Percentiles rank a stretch among this genome's conserved stretches.
Conservation (phyloP, 768 basidiomycete species). For the Pulveroboletus sp. region DNA sequence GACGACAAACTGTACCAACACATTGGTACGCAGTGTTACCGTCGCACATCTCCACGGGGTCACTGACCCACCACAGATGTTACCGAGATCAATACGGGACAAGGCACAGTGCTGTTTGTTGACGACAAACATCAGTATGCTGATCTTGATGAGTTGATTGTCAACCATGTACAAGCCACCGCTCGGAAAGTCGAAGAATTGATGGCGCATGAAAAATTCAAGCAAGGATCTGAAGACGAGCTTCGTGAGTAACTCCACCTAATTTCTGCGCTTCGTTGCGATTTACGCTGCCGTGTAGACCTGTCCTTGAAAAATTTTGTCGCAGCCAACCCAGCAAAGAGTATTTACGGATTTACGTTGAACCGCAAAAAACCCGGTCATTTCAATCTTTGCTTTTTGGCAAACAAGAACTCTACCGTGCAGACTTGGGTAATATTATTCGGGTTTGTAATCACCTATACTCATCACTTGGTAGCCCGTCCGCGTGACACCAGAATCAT, state of each 20-base stretch:
- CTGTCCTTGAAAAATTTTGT: slow-evolving; percentile 84
- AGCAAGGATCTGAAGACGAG: slow-evolving; percentile 80
- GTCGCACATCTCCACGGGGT: background rate
- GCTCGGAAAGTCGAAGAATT: slow-evolving; percentile 90
- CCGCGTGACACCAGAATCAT: slow-evolving; percentile 82
- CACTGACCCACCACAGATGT: slow-evolving; percentile 52
- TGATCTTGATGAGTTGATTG: slow-evolving; percentile 94
- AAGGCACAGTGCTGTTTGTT: slow-evolving; percentile 63
- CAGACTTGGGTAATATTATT: slow-evolving; percentile 73
- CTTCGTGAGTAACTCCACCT: slow-evolving; percentile 60
- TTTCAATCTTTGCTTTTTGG: slow-evolving; percentile 89
- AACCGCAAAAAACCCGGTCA: slow-evolving; percentile 89
- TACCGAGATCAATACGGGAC: slow-evolving; percentile 73
- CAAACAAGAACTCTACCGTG: slow-evolving; percentile 84
- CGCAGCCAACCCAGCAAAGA: slow-evolving; percentile 88
- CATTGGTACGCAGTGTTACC: slow-evolving; percentile 57
- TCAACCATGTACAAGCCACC: slow-evolving; percentile 94
- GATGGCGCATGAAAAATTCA: slow-evolving; percentile 94
- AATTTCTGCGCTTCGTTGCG: background rate
- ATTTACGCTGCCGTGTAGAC: slow-evolving; percentile 43
- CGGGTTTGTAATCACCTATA: background rate
- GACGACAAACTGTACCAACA: slow-evolving; percentile 95
- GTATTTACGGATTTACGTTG: slow-evolving; percentile 92
- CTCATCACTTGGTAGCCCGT: slow-evolving; percentile 53
- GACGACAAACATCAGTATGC: slow-evolving; percentile 79